Evolutionary conservation across 768 basidiomycete species (phyloP).

Genomic region (Lentinula raphanica): DNA sequence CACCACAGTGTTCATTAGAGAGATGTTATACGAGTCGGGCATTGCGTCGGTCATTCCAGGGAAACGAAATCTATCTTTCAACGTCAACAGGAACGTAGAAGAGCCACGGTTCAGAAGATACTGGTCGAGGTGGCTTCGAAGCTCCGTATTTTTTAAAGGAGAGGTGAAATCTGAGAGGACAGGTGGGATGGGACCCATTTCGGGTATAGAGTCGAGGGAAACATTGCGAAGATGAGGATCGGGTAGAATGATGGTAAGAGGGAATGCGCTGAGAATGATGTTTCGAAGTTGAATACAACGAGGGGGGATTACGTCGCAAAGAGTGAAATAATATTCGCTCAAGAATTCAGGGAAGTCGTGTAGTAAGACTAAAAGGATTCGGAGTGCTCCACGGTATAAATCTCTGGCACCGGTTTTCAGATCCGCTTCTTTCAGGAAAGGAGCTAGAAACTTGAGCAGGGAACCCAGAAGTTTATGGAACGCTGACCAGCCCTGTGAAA

Average conservation of each 20-base stretch:
- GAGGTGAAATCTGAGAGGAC: conserved; percentile 89
- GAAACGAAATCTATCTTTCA: conserved; percentile 71
- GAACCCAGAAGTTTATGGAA: conserved; percentile 94
- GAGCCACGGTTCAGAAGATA: conserved; percentile 75
- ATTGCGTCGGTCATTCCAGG: conserved; percentile 39
- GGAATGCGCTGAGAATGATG: conserved; percentile 94
- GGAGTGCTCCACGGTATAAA: conserved; percentile 85
- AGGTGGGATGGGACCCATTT: conserved; percentile 90
- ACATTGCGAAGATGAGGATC: conserved; percentile 79
- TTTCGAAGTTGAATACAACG: conserved; percentile 95
- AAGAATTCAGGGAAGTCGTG: conserved; percentile 99
- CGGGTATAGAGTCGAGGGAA: conserved; percentile 71
- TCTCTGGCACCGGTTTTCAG: conserved; percentile 77
- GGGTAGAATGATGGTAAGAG: conserved; percentile 72
- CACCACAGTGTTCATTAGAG: conserved; percentile 89
- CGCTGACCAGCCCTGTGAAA: conserved; percentile 78
- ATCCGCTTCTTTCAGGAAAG: conserved; percentile 82
- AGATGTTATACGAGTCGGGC: conserved; percentile 72
- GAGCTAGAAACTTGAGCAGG: conserved; percentile 90
- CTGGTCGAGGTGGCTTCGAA: conserved; percentile 77
- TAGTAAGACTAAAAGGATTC: conserved; percentile 88
- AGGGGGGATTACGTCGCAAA: conserved; percentile 89
- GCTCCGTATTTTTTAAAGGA: conserved; percentile 73
- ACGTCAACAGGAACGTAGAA: conserved; percentile 64
- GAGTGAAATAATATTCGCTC: conserved; percentile 92